Base-by-base conservation (phyloP, 2,329 filamentous ascomycete species). In the Colletotrichum sp. region DNA sequence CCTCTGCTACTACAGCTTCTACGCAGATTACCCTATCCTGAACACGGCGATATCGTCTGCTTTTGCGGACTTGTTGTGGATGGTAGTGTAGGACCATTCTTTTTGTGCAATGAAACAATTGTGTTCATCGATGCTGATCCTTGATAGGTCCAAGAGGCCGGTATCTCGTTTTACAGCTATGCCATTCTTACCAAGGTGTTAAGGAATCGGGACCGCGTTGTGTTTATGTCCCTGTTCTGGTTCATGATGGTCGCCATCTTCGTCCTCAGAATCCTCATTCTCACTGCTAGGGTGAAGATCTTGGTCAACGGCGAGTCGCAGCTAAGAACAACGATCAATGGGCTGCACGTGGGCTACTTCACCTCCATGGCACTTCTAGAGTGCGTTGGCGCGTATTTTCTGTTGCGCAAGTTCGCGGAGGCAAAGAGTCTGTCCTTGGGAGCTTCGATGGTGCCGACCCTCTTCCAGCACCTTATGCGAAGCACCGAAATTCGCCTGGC, bases 221-320 rank as follows among this genome's bases (percentile, higher is more conserved):
- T 89, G 8, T 91, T 91, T 72, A 84, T 88, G 44, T 81, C 82
- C 4, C 86, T 92, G 9, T 90, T 92, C 78, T 92, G 91, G 76
- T 88, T 88, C 5, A 90, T 93, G 78, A 84, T 93, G 48, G 83
- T 88, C 2, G 83, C 90, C 15, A 90, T 92, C 39, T 81, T 83
- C 3, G 82, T 88, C 1, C 86, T 92, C 15, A 28, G 55, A 59
- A 24, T 59, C 13, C 26, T 24, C 8, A 59, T 59, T 28, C 55
- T 59, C 13, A 28, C 16, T 24, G 55, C 55, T 16, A 15, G 55
- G 16, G 55, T 59, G 1, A 59, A 28, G 55, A 59, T 83, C 16
- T 77, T 81, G 8, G 77, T 80, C 6, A 79, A 85, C 30, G 79
- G 55, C 24, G 55, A 59, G 24, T 28, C 55, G 8, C 22, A 59